Base-by-base conservation (phyloP, 192 early-diverging fungal species). In the Gryganskiella cystojenkinii region DNA sequence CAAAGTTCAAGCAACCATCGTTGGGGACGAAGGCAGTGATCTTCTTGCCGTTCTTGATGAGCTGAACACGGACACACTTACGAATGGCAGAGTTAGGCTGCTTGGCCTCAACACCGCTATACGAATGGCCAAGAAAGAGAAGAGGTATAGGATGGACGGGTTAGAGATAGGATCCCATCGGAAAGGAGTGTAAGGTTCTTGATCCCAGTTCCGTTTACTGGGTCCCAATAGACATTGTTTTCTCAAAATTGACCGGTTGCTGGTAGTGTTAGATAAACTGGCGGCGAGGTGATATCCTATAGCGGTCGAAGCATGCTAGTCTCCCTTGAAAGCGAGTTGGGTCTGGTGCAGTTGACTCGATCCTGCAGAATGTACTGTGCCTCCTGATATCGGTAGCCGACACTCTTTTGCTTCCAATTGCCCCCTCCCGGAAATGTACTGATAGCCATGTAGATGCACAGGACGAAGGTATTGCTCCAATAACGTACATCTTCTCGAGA, bases 1-100 rank as follows among this genome's bases (percentile, higher is more conserved):
- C 94, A 89, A 90, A 99, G 95, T 98, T 99, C 83, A 98, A 89
- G 87, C 96, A 99, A 96, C 98, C 98, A 88, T 99, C 96, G 85
- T 97, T 98, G 82, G 96, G 97, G 62, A 99, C 97, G 89, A 99
- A 99, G 81, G 98, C 98, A 68, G 97, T 98, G 84, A 99, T 92
- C 92, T 98, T 98, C 94, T 99, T 99, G 83, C 94, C 95, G 92
- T 99, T 99, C 94, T 99, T 99, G 91, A 98, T 98, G 67, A 98
- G 90, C 90, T 99, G 98, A 64, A 96, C 97, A 95, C 98, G 96
- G 76, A 98, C 95, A 90, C 97, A 98, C 91, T 99, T 99, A 86
- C 98, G 95, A 93, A 99, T 99, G 68, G 98, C 98, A 89, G 98
- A 99, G 94, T 99, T 99, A 82, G 97, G 98, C 87, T 99, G 98